phyloP scores from a whole-genome alignment of 1,284 basidiomycete genomes.

The Hemileia vastatrix region DNA sequence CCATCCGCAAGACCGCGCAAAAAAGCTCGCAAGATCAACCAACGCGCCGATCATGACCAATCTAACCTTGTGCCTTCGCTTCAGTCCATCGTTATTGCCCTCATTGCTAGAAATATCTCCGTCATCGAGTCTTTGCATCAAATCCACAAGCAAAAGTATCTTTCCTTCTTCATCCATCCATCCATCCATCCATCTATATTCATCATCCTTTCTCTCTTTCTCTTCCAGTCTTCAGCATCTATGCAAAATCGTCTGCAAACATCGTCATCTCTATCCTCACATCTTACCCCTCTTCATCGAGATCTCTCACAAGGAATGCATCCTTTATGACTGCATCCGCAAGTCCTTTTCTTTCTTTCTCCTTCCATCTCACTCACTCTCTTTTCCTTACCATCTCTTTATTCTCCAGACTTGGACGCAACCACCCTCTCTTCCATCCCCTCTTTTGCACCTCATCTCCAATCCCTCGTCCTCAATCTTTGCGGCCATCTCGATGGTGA shows the following conservation, averaged over 20 bases:
- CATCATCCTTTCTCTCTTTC: not conserved
- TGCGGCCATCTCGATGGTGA: slow-evolving; percentile 74
- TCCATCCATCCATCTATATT: too few species aligned
- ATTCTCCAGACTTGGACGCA: slow-evolving; percentile 55
- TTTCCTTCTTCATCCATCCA: not conserved
- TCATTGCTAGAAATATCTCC: too few species aligned
- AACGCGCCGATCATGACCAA: too few species aligned
- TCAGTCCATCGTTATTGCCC: too few species aligned
- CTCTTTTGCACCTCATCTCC: slow-evolving; percentile 69
- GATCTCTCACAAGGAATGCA: slow-evolving; percentile 57
- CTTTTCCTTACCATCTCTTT: not conserved
- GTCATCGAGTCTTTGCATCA: too few species aligned
- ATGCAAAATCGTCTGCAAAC: slow-evolving; percentile 73
- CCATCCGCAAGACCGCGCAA: too few species aligned
- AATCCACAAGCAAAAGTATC: not conserved
- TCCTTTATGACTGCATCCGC: slow-evolving; percentile 86
- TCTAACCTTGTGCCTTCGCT: too few species aligned
- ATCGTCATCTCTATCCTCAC: slow-evolving; percentile 65
- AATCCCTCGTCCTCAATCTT: slow-evolving; percentile 64
- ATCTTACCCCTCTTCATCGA: slow-evolving; percentile 78
- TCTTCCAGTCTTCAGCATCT: slow-evolving; percentile 46
- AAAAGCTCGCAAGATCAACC: too few species aligned
- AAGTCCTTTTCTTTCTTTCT: slow-evolving; percentile 39
- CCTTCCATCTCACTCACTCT: not conserved
- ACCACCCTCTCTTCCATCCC: slow-evolving; percentile 60